Conservation (phyloP, 345 rosid genomes). For the Citrus glauca region DNA sequence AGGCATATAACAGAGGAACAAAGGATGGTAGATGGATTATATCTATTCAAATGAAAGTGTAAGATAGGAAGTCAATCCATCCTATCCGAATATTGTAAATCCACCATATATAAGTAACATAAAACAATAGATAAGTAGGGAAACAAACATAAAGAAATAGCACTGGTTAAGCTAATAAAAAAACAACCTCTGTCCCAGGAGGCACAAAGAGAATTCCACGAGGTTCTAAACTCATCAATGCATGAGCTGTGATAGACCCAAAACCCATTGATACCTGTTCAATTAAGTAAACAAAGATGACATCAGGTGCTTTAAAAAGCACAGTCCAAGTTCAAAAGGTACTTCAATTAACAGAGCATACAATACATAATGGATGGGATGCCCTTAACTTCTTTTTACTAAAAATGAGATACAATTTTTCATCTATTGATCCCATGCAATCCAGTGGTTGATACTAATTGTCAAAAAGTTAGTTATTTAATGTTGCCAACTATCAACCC, state of each 20-base stretch:
- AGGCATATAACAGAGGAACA: not conserved
- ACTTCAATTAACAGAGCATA: slow-evolving; percentile 5
- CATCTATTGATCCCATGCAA: not conserved
- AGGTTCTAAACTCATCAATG: slow-evolving; percentile 88
- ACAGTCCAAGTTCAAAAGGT: not conserved
- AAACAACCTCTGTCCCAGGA: slow-evolving; percentile 85
- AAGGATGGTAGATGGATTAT: not conserved
- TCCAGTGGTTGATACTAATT: not conserved
- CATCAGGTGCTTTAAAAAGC: not conserved
- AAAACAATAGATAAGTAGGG: not conserved
- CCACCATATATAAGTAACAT: not conserved
- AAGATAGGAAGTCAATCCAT: not conserved
- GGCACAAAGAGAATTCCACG: slow-evolving; percentile 84
- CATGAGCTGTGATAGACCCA: slow-evolving; percentile 81
- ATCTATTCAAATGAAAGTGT: not conserved
- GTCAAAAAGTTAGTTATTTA: too few relatives aligned
- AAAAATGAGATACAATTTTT: too few relatives aligned
- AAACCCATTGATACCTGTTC: slow-evolving; percentile 90
- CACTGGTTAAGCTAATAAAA: not conserved
- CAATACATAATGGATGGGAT: too few relatives aligned
- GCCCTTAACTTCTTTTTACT: not conserved
- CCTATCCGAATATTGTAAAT: not conserved
- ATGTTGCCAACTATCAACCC: not conserved
- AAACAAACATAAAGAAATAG: slow-evolving; percentile 1
- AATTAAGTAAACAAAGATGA: slow-evolving; percentile 11